A percentile compares a stretch with the other conserved stretches of the same genome.
phyloP scores from a whole-genome alignment of 2,329 filamentous ascomycete species.

The Chrysoporthe deuterocubensis region DNA sequence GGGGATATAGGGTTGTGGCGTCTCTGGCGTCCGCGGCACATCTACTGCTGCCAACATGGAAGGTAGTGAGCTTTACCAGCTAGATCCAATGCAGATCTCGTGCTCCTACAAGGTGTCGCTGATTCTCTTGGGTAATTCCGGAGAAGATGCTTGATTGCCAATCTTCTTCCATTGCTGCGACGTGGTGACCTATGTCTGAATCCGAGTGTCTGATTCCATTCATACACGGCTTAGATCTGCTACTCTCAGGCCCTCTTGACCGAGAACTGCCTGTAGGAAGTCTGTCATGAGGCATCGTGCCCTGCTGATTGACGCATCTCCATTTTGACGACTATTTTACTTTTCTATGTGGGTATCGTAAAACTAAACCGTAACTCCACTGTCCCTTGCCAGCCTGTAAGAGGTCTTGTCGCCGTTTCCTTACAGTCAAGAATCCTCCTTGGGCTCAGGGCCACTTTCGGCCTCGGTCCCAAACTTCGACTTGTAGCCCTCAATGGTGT shows the following conservation, averaged over 20 bases:
- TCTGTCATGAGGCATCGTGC: background rate
- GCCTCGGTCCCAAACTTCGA: conserved; percentile 40
- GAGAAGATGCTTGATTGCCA: conserved; percentile 95
- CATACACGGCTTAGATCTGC: conserved; percentile 3
- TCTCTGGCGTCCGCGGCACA: conserved; percentile 48
- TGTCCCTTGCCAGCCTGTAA: no score
- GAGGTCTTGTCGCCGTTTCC: background rate
- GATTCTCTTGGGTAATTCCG: conserved; percentile 64
- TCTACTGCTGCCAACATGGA: conserved; percentile 46
- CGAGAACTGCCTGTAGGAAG: background rate
- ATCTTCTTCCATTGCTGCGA: conserved; percentile 39
- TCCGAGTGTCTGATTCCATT: background rate
- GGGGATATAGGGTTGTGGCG: conserved; percentile 48
- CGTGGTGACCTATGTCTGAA: background rate
- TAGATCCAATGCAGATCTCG: conserved; percentile 66
- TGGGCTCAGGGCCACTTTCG: background rate
- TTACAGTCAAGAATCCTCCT: background rate
- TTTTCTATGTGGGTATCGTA: conserved; percentile 24
- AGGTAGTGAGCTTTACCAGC: conserved; percentile 57
- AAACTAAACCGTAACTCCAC: conserved; percentile 24
- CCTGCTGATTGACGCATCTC: conserved; percentile 13
- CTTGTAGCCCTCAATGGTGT: conserved; percentile 56
- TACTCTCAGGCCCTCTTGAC: conserved; percentile 9
- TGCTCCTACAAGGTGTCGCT: conserved; percentile 80
- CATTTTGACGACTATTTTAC: background rate